Conservation (phyloP, 495 filamentous ascomycete genomes). For the Chaetomium cochliodes region DNA sequence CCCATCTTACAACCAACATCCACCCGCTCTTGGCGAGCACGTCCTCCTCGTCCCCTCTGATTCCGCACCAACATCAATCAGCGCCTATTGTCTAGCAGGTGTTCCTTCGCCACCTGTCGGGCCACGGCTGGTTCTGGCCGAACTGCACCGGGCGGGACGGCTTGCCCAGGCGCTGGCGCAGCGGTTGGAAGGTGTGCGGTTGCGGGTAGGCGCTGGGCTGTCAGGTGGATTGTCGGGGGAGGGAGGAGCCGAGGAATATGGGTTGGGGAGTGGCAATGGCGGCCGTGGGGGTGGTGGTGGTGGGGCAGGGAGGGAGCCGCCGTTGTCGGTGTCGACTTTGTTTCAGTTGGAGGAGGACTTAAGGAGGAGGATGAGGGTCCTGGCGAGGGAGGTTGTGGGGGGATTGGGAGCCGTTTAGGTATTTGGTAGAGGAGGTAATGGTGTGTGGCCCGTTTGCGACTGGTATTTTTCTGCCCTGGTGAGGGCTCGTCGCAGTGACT, state of each 20-base stretch:
- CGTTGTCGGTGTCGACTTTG: conserved; percentile 8
- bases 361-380: neutral
- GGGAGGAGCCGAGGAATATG: too few species aligned
- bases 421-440: neutral
- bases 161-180: neutral
- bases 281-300: neutral
- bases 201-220: neutral
- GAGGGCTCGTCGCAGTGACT: neutral
- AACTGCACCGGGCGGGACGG: neutral
- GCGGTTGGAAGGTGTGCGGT: neutral
- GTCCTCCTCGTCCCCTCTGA: neutral
- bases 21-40: neutral
- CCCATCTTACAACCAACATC: too few species aligned
- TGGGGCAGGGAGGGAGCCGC: neutral
- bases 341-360: conserved; percentile 8
- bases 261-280: neutral
- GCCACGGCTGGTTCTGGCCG: neutral
- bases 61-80: neutral
- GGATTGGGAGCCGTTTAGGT: neutral
- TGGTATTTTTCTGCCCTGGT: too few species aligned
- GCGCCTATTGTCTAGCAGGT: too few species aligned
- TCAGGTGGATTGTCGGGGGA: too few species aligned
- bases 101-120: too few species aligned
- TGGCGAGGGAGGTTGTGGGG: neutral
- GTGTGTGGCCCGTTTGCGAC: too few species aligned